Base-by-base conservation (phyloP, 345 rosid genomes). In the Melaleuca quinquenervia region DNA sequence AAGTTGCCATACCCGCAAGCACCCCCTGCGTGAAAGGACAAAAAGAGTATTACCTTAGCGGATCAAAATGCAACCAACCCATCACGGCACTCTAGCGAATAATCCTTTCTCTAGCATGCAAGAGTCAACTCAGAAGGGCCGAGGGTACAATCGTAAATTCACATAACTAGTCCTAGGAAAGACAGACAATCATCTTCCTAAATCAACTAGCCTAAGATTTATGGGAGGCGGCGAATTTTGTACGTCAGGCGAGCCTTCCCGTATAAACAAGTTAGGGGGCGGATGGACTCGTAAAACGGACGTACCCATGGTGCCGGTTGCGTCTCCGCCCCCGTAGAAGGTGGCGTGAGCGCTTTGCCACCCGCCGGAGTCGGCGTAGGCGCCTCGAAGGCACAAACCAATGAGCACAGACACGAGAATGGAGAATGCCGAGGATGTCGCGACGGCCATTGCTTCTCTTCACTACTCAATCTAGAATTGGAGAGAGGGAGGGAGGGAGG, bases 241-340 rank as follows among this genome's bases (percentile, higher is more conserved):
- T 20, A 8, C 13, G 0, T 64, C 7, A 16, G 44, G 21, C 1
- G 0, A 32, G 44, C 44, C 5, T 1, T 64, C 3, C 44, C 0
- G 76, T 32, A 29, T 14, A 15, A 9, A 29, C 20, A 15, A 64
- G 10, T 36, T 8, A 5, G 8, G 26, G 80, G 48, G 7, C 48
- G 20, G 9, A 9, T 8, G 80, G 26, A 44, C 48, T 36, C 20
- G 48, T 9, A 36, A 70, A 21, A 70, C 20, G 36, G 58, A 90
- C 94, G 13, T 87, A 94, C 98, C 96, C 96, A 95, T 95, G 58
- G 98, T 95, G 90, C 96, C 95, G 50, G 96, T 91, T 45, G 98
- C 98, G 51, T 95, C 98, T 0, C 93, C 95, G 4, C 96, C 98
- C 10, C 98, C 98, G 84, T 95, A 95, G 87, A 95, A 95, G 20